Conservation (phyloP, 1,284 basidiomycete genomes). For the Waitea zeae region DNA sequence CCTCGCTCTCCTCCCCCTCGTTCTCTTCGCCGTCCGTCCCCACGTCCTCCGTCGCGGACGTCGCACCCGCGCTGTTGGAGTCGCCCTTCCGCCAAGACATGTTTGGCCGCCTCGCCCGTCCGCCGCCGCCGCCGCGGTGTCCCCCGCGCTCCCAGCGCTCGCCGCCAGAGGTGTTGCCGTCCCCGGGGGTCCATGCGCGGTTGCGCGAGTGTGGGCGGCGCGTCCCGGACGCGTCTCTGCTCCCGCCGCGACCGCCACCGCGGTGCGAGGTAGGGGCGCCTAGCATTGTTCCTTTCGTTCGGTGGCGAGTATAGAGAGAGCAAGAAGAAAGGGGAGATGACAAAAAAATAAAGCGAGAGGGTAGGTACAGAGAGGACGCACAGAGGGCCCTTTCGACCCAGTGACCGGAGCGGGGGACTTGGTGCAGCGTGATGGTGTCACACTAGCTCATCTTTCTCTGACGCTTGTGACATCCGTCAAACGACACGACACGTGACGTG, state of each 20-base stretch:
- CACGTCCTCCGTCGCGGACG: constrained; percentile 16
- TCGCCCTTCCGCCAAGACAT: not conserved
- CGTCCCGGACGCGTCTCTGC: not conserved
- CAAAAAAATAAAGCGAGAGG: too few species aligned
- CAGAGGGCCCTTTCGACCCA: too few species aligned
- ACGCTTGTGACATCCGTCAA: too few species aligned
- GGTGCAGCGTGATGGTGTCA: too few species aligned
- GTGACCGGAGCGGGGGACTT: too few species aligned
- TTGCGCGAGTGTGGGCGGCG: constrained; percentile 18
- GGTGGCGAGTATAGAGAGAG: too few species aligned
- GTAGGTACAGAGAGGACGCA: too few species aligned
- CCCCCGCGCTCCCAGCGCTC: constrained; percentile 37
- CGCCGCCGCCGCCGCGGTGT: constrained; percentile 8
- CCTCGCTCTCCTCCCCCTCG: constrained; percentile 18
- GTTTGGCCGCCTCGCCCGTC: constrained; percentile 11
- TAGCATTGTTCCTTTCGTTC: too few species aligned
- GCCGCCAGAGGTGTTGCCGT: constrained; percentile 15
- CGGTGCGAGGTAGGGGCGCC: too few species aligned
- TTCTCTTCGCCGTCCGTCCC: constrained; percentile 19
- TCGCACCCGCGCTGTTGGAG: not conserved
- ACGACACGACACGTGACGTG: too few species aligned
- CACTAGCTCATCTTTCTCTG: too few species aligned
- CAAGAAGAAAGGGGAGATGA: too few species aligned
- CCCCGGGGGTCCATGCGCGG: constrained; percentile 33
- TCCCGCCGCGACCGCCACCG: not conserved